phyloP scores from a whole-genome alignment of 139 green algal genomes.

The Chlorella sp. region DNA sequence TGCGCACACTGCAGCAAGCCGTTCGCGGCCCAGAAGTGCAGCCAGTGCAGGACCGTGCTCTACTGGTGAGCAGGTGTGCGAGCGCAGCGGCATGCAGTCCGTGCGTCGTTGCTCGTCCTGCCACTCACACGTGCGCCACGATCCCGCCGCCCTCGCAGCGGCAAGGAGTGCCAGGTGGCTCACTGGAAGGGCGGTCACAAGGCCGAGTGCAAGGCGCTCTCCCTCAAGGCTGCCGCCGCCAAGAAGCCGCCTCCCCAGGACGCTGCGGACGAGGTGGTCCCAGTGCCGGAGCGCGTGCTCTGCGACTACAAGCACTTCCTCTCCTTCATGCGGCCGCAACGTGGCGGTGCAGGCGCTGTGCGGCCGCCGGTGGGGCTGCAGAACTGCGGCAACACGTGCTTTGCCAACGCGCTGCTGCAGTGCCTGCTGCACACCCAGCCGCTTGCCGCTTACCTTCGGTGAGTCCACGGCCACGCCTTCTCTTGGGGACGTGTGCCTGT shows the following conservation, averaged over 20 bases:
- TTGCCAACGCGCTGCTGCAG: conserved; percentile 25
- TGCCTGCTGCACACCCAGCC: conserved; percentile 14
- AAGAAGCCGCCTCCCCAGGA: neutral
- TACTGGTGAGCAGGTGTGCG: conserved; percentile 1
- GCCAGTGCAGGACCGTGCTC: neutral
- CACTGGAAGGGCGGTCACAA: conserved; percentile 14
- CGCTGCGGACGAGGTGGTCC: conserved; percentile 4
- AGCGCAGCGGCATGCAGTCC: neutral
- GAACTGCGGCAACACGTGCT: conserved; percentile 38
- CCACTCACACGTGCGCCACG: too few species aligned
- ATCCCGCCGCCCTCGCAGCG: too few species aligned
- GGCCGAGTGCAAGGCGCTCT: conserved; percentile 4
- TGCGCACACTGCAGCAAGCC: too few species aligned
- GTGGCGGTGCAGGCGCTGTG: too few species aligned
- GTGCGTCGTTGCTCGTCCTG: too few species aligned
- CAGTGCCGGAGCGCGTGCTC: neutral
- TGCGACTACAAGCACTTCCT: neutral
- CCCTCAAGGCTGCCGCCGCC: neutral
- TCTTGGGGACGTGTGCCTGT: too few species aligned
- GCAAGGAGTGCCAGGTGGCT: conserved; percentile 9
- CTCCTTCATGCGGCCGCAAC: neutral
- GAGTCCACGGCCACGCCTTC: too few species aligned
- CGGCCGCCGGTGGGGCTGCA: conserved; percentile 20
- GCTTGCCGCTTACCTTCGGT: conserved; percentile 10
- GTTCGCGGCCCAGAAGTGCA: neutral